phyloP scores from a whole-genome alignment of 768 basidiomycete genomes.

The Royoungia palumana region DNA sequence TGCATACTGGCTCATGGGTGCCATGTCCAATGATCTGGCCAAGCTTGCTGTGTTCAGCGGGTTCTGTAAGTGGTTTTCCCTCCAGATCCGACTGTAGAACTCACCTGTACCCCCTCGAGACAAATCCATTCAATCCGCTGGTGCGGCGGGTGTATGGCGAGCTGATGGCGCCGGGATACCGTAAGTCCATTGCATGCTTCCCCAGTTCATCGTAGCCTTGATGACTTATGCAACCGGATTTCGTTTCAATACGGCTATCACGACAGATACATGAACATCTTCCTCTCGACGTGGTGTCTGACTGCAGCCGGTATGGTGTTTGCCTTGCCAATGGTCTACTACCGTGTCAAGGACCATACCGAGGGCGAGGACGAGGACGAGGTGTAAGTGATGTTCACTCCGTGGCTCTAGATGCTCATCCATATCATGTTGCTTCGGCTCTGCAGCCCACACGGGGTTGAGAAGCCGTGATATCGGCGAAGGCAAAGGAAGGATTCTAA shows the following conservation, averaged over 20 bases:
- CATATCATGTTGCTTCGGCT: no score
- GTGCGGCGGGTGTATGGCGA: constrained; percentile 69
- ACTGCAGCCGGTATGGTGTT: constrained; percentile 63
- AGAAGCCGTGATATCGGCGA: background rate
- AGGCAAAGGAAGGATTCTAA: no score
- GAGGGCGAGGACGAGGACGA: constrained; percentile 48
- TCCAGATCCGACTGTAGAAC: background rate
- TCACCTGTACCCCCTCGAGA: constrained; percentile 36
- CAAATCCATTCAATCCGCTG: constrained; percentile 74
- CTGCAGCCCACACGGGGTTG: background rate
- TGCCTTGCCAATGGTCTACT: constrained; percentile 69
- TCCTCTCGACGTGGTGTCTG: constrained; percentile 69
- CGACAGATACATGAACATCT: constrained; percentile 65
- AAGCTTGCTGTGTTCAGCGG: constrained; percentile 81
- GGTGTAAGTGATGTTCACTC: constrained; percentile 37
- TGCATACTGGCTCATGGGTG: constrained; percentile 82
- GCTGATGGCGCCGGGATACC: constrained; percentile 61
- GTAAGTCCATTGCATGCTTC: constrained; percentile 38
- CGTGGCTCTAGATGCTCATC: no score
- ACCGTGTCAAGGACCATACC: constrained; percentile 59
- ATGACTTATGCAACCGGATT: background rate
- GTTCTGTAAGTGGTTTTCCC: constrained; percentile 55
- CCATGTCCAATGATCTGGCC: constrained; percentile 78
- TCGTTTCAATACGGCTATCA: background rate
- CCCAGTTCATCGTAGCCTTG: background rate